Evolutionary conservation across 257 asterid species (phyloP).

Genomic region (Asclepias syriaca): DNA sequence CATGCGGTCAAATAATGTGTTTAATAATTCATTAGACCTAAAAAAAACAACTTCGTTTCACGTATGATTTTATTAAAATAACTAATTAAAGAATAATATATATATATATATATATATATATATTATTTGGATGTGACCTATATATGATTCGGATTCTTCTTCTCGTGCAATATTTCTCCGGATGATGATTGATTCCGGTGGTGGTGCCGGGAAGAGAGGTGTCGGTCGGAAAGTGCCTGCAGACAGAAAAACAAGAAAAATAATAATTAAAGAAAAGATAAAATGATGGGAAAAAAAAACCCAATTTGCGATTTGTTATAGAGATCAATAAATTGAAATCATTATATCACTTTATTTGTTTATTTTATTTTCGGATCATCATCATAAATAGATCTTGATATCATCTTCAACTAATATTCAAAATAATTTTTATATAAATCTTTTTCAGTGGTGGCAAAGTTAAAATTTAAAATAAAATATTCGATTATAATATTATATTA

Average conservation of each 20-base stretch:
- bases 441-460: too few relatives aligned
- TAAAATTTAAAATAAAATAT: too few relatives aligned
- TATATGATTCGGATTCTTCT: conserved; percentile 1
- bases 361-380: too few relatives aligned
- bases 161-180: neutral
- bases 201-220: neutral
- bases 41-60: neutral
- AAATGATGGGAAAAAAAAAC: neutral
- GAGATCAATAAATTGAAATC: neutral
- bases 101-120: too few relatives aligned
- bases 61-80: neutral
- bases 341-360: neutral
- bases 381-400: too few relatives aligned
- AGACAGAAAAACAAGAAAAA: neutral
- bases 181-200: neutral
- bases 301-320: neutral
- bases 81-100: neutral
- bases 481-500: too few relatives aligned
- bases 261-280: neutral
- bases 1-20: conserved; percentile 17
- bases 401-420: too few relatives aligned
- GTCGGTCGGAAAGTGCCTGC: neutral
- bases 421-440: too few relatives aligned
- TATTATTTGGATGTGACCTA: neutral
- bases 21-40: neutral